Evolutionary conservation across 2,329 filamentous ascomycete genomes (phyloP), one percentile per base, ranked within the genome.

Genomic region (Massarina eburnea): DNA sequence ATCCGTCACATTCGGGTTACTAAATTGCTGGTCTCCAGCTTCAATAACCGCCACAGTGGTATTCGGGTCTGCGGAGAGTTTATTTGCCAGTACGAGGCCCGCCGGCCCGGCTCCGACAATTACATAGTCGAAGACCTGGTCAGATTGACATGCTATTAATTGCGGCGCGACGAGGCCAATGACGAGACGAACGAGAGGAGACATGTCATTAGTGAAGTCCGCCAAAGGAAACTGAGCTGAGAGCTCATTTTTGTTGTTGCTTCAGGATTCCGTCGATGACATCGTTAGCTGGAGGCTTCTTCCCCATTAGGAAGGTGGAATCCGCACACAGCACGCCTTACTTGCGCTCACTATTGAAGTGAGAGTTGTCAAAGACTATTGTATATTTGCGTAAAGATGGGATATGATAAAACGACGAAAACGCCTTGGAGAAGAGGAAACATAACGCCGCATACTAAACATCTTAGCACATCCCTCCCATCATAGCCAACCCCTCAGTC

Each of bases 61-160:
- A 12, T 42, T 45, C 17, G 56, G 52, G 29, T 63, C 39, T 14
- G 55, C 51, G 8, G 64, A 60, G 15, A 68, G 50, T 15, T 56
- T 58, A 30, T 62, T 59, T 2, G 66, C 67, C 2, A 67, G 26
- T 1, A 65, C 39, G n/a, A 68, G 55, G 8, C 67, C 66, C n/a
- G 64, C 64, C 12, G 59, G 55, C 2, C 67, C 67, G 12, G 58
- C 66, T 5, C 67, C 67, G 1, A 70, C 49, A 36, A 70, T 62
- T 40, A 70, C 50, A 49, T 67, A 68, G 45, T 69, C 59, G 45
- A 58, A 70, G 2, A 50, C 49, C 12, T 48, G 39, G 8, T 47
- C 10, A 1, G 51, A 21, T n/a, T 49, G 40, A 34, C 50, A 55
- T 38, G 49, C 22, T 33, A 49, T 48, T 18, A 36, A 14, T 26